Conservation (phyloP, 345 rosid genomes). For the Luvunga scandens region DNA sequence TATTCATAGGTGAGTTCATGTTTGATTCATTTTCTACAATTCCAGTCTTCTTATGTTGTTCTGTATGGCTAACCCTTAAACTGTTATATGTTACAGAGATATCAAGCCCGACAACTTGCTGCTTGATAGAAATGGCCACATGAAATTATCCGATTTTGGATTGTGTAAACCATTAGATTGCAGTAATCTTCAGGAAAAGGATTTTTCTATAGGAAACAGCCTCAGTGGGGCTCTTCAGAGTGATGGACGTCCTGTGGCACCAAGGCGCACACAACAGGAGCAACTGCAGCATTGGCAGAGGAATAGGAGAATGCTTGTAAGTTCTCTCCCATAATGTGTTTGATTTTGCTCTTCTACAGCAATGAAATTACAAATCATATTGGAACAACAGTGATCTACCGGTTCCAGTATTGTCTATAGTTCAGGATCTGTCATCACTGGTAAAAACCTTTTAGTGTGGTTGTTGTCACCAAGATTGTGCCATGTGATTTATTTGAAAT, state of each 20-base stretch:
- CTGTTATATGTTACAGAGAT: slow-evolving; percentile 57
- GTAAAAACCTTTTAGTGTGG: not conserved
- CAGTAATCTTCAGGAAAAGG: slow-evolving; percentile 91
- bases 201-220: slow-evolving; percentile 61
- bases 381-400: not conserved
- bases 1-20: slow-evolving; percentile 74
- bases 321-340: slow-evolving; percentile 24
- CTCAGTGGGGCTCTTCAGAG: slow-evolving; percentile 68
- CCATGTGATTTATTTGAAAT: not conserved
- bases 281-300: slow-evolving; percentile 94
- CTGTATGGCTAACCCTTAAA: not conserved
- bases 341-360: slow-evolving; percentile 2
- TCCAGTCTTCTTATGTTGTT: not conserved
- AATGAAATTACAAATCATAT: not conserved
- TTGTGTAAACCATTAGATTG: slow-evolving; percentile 96
- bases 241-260: slow-evolving; percentile 76
- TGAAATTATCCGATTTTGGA: slow-evolving; percentile 97
- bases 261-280: slow-evolving; percentile 86
- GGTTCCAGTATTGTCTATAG: not conserved
- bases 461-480: not conserved
- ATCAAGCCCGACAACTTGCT: slow-evolving; percentile 98
- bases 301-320: slow-evolving; percentile 93
- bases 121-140: slow-evolving; percentile 89
- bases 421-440: not conserved
- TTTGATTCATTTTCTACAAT: slow-evolving; percentile 3